Conservation (phyloP, 768 basidiomycete genomes). For the Polyporus arcularius region DNA sequence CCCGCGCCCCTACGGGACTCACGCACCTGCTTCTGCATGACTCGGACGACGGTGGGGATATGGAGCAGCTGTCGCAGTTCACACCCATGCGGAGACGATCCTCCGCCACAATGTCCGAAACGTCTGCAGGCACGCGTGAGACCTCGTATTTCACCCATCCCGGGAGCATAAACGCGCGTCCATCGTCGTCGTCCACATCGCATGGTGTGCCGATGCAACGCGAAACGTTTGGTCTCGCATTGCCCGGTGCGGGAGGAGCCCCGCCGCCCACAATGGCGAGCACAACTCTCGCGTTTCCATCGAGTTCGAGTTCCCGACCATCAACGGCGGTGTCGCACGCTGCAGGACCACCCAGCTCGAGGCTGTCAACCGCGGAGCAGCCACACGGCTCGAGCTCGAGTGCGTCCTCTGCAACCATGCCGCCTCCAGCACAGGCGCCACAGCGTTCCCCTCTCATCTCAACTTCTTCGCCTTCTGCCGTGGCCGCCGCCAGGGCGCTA, state of each 20-base stretch:
- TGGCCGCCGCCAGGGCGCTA: constrained; percentile 11
- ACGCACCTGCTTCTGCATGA: constrained; percentile 40
- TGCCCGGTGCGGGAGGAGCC: constrained; percentile 14
- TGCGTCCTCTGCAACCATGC: constrained; percentile 6
- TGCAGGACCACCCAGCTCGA: constrained; percentile 4
- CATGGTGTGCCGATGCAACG: constrained; percentile 2
- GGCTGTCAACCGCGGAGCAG: constrained; percentile 2
- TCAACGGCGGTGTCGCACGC: constrained; percentile 18
- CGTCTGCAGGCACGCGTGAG: constrained; percentile 10
- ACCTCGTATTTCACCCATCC: constrained; percentile 28
- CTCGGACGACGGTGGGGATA: constrained; percentile 23
- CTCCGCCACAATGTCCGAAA: constrained; percentile 20
- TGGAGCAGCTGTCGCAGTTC: constrained; percentile 32
- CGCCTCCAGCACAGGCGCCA: constrained; percentile 20
- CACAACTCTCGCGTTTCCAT: constrained; percentile 12
- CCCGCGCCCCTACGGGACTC: constrained; percentile 33
- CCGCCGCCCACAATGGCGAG: background rate
- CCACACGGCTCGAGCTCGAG: background rate
- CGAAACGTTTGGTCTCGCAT: constrained; percentile 15
- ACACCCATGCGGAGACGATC: constrained; percentile 27
- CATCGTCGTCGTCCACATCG: constrained; percentile 16
- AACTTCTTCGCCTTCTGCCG: constrained; percentile 17
- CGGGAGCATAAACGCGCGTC: constrained; percentile 12
- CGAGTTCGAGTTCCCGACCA: constrained; percentile 14
- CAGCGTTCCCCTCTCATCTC: constrained; percentile 20